Percentiles rank a stretch among this genome's conserved stretches.
phyloP scores from a whole-genome alignment of 1,284 basidiomycete genomes.

The Volvariella surrecta region DNA sequence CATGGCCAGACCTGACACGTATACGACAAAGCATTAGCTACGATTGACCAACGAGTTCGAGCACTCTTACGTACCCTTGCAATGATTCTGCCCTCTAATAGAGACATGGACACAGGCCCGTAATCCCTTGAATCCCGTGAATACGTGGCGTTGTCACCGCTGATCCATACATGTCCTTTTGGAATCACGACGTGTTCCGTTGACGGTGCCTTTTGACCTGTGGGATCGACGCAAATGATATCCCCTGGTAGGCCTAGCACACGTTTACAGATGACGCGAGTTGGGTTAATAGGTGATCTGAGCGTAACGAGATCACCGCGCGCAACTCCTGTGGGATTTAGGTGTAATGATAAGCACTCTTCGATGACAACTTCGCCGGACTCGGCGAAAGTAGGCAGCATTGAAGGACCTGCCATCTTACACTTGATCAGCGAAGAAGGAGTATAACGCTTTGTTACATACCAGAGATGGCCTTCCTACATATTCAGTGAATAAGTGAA shows the following conservation, averaged over 20 bases:
- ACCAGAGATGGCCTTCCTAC: constrained; percentile 49
- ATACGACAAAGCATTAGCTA: constrained; percentile 1
- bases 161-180: constrained; percentile 85
- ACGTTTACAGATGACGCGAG: constrained; percentile 80
- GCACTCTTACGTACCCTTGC: constrained; percentile 51
- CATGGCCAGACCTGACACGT: constrained; percentile 45
- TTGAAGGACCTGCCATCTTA: constrained; percentile 71
- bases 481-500: constrained; percentile 54
- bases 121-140: constrained; percentile 87
- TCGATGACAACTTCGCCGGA: constrained; percentile 57
- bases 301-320: constrained; percentile 83
- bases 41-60: too few relatives aligned
- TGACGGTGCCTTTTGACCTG: constrained; percentile 48
- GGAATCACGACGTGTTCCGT: constrained; percentile 71
- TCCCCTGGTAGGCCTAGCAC: constrained; percentile 90
- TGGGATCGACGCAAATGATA: constrained; percentile 81
- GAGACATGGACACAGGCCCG: constrained; percentile 83
- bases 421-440: constrained; percentile 3
- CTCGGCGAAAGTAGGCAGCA: constrained; percentile 75
- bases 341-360: constrained; percentile 46
- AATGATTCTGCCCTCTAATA: constrained; percentile 72
- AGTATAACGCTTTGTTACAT: constrained; percentile 7
- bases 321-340: constrained; percentile 42
- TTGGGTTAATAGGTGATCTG: constrained; percentile 66
- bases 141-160: constrained; percentile 81